Base-by-base conservation (phyloP, 129 eudicot genomes). In the Arctium lappa region DNA sequence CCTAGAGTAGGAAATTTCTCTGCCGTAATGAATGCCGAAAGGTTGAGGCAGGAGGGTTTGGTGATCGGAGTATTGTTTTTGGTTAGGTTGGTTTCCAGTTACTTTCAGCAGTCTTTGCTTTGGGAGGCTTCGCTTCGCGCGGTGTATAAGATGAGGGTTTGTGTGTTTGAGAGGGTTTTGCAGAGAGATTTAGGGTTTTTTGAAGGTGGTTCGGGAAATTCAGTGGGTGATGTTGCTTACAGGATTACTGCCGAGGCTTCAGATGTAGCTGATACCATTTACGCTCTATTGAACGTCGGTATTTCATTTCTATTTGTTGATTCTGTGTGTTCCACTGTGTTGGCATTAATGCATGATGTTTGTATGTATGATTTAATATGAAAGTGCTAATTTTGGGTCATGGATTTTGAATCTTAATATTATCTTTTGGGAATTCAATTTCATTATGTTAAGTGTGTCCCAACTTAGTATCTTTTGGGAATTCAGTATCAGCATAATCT, bases 201-300 rank as follows among this genome's bases (percentile, higher is more conserved):
- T 39, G 98, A 93, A 50, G 88, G 97, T 13, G 87, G 91, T 22
- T 74, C 76, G 22, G 97, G 97, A 39, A 87, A 85, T 56, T 77
- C 86, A 2, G 86, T 91, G 27, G 99, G 98, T 22, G 98, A 95
- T 87, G 70, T 95, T 66, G 91, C 95, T 1, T 92, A 93, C 73
- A 75, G 99, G 90, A 93, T 95, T 48, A 90, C 97, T 16, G 97
- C 98, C 1, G 99, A 95, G 84, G 97, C 95, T 7, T 85, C 92
- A 46, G 99, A 95, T 86, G 91, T 91, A 5, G 92, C 94, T 73
- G 97, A 91, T 85, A 92, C 97, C 1, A 70, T 95, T 62, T 85
- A 86, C 36, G 91, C 93, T 31, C 84, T 92, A 15, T 80, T 95
- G 68, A 92, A 95, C 87, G 98, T 94, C 79, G 48, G 92, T 73